Base-by-base conservation (phyloP, 306 rosid species). In the Fagus sylvatica region DNA sequence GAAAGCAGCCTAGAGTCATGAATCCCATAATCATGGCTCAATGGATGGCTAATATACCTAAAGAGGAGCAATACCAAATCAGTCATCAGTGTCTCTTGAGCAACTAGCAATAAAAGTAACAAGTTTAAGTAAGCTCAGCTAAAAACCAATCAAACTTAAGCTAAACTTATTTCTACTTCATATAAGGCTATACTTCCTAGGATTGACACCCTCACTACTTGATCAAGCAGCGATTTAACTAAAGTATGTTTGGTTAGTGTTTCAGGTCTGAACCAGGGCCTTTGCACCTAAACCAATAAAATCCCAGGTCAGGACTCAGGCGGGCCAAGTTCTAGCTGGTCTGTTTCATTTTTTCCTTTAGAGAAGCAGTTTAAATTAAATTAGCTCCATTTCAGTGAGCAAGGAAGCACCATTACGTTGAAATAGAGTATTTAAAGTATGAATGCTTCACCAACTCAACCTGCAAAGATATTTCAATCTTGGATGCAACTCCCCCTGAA, bases 251-350 rank as follows among this genome's bases (percentile, higher is more conserved):
- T 57, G 28, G 37, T 12, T 59, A 41, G 40, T 2, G 32, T 28
- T 73, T 56, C 40, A 54, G 39, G 13, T 73, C 42, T 30, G 69
- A 41, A 39, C 16, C 77, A 28, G 46, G 55, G 69, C 56, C 53
- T 53, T 55, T 39, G 37, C 46, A 54, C 43, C 40, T 54, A 54
- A 34, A 53, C n/a, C 36, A 73, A 36, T 73, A 19, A 54, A 3
- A 7, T 36, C 54, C 36, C 43, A 43, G 28, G n/a, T 51, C 17
- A 54, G 17, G 30, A 16, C 42, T 16, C 13, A 32, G 7, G 28
- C 15, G 2, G 60, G 34, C 46, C 57, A 61, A 30, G 54, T 56
- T 34, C 2, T 12, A 6, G n/a, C 0, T 0, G 53, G 2, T 30
- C 43, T 51, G 15, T 46, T 42, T 48, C 72, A 32, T 16, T 34